phyloP scores from a whole-genome alignment of 345 rosid genomes.

The Hibiscus mutabilis region DNA sequence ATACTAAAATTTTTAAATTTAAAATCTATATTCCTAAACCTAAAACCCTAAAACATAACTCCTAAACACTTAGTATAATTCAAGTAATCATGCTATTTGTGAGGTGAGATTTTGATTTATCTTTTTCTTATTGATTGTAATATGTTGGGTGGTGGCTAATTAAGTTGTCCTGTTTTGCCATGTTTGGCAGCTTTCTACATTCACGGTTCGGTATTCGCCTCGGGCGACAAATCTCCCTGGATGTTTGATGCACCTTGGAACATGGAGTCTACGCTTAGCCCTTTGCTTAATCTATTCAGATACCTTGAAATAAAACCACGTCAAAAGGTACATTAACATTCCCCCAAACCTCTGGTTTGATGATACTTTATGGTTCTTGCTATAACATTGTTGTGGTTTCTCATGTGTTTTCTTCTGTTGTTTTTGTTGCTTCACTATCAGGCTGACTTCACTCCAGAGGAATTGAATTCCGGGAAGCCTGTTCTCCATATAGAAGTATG shows the following conservation, averaged over 20 bases:
- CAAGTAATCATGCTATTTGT: constrained; percentile 36
- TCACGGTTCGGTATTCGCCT: constrained; percentile 26
- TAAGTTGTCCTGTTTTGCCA: not conserved
- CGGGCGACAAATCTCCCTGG: constrained; percentile 25
- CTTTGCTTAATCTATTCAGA: constrained; percentile 28
- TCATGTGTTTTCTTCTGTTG: not conserved
- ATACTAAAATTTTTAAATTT: too few relatives aligned
- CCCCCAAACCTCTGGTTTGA: not conserved
- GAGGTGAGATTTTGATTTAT: constrained; percentile 4
- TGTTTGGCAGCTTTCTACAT: constrained; percentile 32
- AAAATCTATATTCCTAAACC: too few relatives aligned
- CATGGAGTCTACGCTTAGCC: constrained; percentile 21
- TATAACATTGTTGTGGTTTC: not conserved
- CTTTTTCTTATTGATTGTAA: not conserved
- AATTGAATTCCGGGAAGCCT: constrained; percentile 28
- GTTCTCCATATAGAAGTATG: constrained; percentile 21
- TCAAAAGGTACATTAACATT: constrained; percentile 18
- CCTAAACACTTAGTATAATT: constrained; percentile 27
- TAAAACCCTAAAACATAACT: too few relatives aligned
- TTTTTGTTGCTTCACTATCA: constrained; percentile 4
- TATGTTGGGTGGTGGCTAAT: not conserved
- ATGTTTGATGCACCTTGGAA: constrained; percentile 26
- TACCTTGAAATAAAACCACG: constrained; percentile 26
- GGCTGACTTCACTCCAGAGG: constrained; percentile 37
- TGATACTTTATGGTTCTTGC: not conserved